phyloP scores from a whole-genome alignment of 805 yeast genomes.

The Huiozyma sinensis region DNA sequence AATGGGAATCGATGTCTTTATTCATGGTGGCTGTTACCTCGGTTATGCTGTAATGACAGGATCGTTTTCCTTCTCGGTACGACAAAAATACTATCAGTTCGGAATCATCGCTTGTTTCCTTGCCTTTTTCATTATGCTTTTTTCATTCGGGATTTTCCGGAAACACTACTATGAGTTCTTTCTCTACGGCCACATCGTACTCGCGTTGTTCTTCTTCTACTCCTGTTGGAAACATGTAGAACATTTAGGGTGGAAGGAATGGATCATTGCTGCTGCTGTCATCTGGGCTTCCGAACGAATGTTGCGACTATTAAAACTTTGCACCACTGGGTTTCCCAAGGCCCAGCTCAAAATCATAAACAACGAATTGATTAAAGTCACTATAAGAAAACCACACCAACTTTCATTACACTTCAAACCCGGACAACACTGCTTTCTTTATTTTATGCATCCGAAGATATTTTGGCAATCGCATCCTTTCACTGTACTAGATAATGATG shows the following conservation, averaged over 20 bases:
- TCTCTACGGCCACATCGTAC: slow-evolving; percentile 33
- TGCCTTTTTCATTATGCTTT: slow-evolving; percentile 18
- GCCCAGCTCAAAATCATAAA: slow-evolving; percentile 12
- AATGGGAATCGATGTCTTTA: slow-evolving; percentile 28
- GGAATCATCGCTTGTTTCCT: slow-evolving; percentile 32
- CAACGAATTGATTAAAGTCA: slow-evolving; percentile 12
- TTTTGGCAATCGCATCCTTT: slow-evolving; percentile 54
- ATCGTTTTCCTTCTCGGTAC: slow-evolving; percentile 4
- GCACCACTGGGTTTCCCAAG: slow-evolving; percentile 11
- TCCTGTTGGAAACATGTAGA: slow-evolving; percentile 39
- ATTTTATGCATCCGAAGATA: slow-evolving; percentile 35
- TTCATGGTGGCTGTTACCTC: slow-evolving; percentile 34
- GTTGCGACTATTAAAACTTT: slow-evolving; percentile 28
- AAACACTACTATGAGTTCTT: slow-evolving; percentile 36
- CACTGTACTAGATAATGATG: slow-evolving; percentile 35
- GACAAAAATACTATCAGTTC: slow-evolving; percentile 29
- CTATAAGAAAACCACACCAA: slow-evolving; percentile 7
- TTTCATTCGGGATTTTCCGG: slow-evolving; percentile 28
- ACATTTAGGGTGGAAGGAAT: slow-evolving; percentile 34
- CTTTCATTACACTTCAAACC: slow-evolving; percentile 30
- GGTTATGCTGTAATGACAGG: slow-evolving; percentile 24
- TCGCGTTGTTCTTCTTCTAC: slow-evolving; percentile 33
- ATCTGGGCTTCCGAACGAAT: slow-evolving; percentile 36
- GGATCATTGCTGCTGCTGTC: slow-evolving; percentile 30
- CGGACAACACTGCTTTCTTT: slow-evolving; percentile 36